Percentiles rank a stretch among this genome's conserved stretches.
These are phyloP conservation scores for Neodidymelliopsis sp. DNA, from an alignment of 2,329 filamentous ascomycete genomes.

Conservation along the genomic window DNA sequence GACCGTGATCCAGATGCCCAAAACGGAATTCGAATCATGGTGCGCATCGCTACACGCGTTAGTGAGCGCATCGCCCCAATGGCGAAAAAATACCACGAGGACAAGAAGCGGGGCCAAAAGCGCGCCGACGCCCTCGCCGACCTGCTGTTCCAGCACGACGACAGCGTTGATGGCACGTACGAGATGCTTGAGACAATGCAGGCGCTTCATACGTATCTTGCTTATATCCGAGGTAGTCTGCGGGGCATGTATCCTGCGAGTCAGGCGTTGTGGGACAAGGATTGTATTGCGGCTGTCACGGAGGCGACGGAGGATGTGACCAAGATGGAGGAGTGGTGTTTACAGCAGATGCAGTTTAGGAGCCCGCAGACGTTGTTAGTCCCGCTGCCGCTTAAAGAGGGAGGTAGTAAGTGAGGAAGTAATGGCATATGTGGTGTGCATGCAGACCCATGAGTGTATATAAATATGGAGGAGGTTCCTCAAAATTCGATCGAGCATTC, in stretches of 20 bases:
- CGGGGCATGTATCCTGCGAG: slow-evolving; percentile 5
- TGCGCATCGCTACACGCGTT: neutral
- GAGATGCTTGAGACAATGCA: slow-evolving; percentile 16
- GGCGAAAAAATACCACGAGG: slow-evolving; percentile 11
- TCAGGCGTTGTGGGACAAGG: slow-evolving; percentile 11
- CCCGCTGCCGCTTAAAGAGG: slow-evolving; percentile 4
- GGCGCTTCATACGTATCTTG: slow-evolving; percentile 6
- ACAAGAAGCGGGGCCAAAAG: slow-evolving; percentile 4
- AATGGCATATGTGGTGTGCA: no score
- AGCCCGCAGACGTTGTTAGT: slow-evolving; percentile 13
- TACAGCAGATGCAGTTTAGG: slow-evolving; percentile 18
- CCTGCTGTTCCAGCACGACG: slow-evolving; percentile 6
- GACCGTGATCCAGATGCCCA: slow-evolving; percentile 10
- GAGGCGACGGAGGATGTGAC: slow-evolving; percentile 4
- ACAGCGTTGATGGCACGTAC: slow-evolving; percentile 6
- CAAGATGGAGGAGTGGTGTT: slow-evolving; percentile 17
- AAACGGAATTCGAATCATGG: slow-evolving; percentile 9
- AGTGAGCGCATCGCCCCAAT: slow-evolving; percentile 10
- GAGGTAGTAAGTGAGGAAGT: neutral
- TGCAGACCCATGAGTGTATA: no score
- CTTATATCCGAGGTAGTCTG: slow-evolving; percentile 10
- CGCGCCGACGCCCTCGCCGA: slow-evolving; percentile 6
- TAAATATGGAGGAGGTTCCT: no score
- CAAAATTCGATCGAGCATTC: no score
- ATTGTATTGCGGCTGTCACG: neutral